Base-by-base conservation (phyloP, 2,329 filamentous ascomycete species). In the Sarocladiaceae sp. region DNA sequence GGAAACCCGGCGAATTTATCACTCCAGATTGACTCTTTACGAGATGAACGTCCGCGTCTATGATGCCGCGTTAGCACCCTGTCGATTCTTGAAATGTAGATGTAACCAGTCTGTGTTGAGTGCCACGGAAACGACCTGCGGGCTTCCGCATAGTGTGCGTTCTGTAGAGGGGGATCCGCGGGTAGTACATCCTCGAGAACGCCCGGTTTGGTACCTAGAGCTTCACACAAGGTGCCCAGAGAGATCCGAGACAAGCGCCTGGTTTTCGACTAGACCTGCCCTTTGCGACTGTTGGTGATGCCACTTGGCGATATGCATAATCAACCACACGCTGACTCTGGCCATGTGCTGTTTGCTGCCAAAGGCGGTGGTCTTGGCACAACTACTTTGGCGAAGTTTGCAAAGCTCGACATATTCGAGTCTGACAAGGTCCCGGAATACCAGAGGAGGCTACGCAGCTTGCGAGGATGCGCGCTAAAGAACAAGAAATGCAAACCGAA, bases 221-320 rank as follows among this genome's bases (percentile, higher is more conserved):
- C 23, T 24, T 39, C 26, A 12, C 6, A 19, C n/a, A 7, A 15
- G 33, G 4, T 13, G 16, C 10, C 16, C 33, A 9, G 13, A 6
- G n/a, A 35, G 20, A 16, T 21, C 34, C 34, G n/a, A 39, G 19
- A 39, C 34, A 39, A 21, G n/a, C 10, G 34, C 34, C 34, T 12
- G 15, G 7, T n/a, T 54, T 56, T 53, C 48, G 49, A 55, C 55
- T 56, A 53, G 51, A 55, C 52, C 56, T 58, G 53, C 51, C 53
- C 19, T 39, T 23, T 53, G 45, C 51, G 53, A 55, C 56, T 55
- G 53, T 55, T 4, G 50, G 48, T 48, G 45, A 55, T 55, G 56
- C 58, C 57, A 54, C 58, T 60, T 59, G 58, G 57, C 57, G 50
- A 59, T 55, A 47, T 55, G 51, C 51, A 59, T 55, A 33, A 33